These are phyloP conservation scores for Pyrenophora tritici-repentis DNA, from an alignment of 2,329 filamentous ascomycete species.

Conservation along the genomic window DNA sequence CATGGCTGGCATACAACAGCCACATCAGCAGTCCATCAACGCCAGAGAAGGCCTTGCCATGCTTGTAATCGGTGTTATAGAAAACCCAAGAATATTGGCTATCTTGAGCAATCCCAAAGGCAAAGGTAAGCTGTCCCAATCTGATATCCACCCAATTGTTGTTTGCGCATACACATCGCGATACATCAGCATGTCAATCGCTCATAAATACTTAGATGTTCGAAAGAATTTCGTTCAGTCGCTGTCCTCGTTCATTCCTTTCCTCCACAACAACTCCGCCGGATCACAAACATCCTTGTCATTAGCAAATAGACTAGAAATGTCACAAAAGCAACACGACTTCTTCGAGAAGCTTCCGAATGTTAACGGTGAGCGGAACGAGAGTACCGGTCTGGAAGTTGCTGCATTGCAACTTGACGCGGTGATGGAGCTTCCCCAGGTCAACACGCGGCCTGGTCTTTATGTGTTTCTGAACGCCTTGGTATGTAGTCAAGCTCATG, in stretches of 20 bases:
- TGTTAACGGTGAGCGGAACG: constrained; percentile 50
- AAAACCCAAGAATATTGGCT: constrained; percentile 62
- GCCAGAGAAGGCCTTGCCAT: constrained; percentile 68
- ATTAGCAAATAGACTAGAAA: constrained; percentile 47
- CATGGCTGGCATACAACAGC: constrained; percentile 52
- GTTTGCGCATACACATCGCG: neutral
- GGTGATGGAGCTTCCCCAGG: constrained; percentile 68
- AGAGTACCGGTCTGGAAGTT: constrained; percentile 47
- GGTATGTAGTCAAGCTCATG: constrained; percentile 55
- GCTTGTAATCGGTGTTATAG: constrained; percentile 65
- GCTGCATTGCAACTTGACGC: constrained; percentile 59
- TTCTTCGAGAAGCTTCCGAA: constrained; percentile 52
- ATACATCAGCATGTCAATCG: neutral
- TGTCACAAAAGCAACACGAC: constrained; percentile 48
- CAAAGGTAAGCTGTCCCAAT: constrained; percentile 53
- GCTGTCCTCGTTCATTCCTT: constrained; percentile 40
- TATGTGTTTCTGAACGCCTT: constrained; percentile 85
- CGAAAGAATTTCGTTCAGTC: constrained; percentile 41
- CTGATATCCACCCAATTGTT: neutral
- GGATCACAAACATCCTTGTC: constrained; percentile 58
- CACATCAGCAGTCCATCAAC: constrained; percentile 62
- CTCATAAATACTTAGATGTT: constrained; percentile 28
- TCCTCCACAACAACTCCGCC: constrained; percentile 61
- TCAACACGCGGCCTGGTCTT: constrained; percentile 79
- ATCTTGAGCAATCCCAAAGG: constrained; percentile 59